Evolutionary conservation across 345 rosid genomes (phyloP).

Genomic region (Cochlearia excelsa): DNA sequence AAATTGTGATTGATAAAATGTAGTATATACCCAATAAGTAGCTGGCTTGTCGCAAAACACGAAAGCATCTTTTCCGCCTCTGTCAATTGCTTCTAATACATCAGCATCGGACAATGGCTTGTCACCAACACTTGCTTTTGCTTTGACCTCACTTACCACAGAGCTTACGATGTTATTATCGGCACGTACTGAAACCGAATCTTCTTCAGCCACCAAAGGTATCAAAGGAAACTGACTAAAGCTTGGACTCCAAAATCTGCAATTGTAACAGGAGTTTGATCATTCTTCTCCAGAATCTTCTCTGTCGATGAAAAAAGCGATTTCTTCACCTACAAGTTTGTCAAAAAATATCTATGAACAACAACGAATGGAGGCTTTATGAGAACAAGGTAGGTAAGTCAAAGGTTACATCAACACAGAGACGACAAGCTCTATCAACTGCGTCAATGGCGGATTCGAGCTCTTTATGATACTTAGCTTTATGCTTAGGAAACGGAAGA

Average conservation of each 20-base stretch:
- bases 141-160: constrained; percentile 56
- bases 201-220: constrained; percentile 95
- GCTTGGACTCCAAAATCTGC: constrained; percentile 97
- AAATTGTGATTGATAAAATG: no score
- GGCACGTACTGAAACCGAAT: constrained; percentile 57
- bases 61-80: constrained; percentile 64
- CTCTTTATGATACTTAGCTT: constrained; percentile 66
- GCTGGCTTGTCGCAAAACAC: constrained; percentile 64
- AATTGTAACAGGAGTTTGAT: constrained; percentile 75
- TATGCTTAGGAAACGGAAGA: constrained; percentile 59
- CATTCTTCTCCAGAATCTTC: constrained; percentile 67
- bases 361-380: no score
- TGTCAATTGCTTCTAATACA: constrained; percentile 77
- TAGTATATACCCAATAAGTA: constrained; percentile 64
- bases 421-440: constrained; percentile 77
- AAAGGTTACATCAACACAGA: constrained; percentile 61
- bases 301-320: constrained; percentile 46
- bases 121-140: constrained; percentile 42
- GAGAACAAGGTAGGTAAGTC: no score
- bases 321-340: constrained; percentile 20
- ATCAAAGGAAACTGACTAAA: constrained; percentile 76
- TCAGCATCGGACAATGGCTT: constrained; percentile 50
- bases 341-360: no score
- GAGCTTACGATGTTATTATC: constrained; percentile 60
- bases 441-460: constrained; percentile 66